Evolutionary conservation across 148 eudicot genomes (phyloP).

Genomic region (Rhododendron mucronatum): DNA sequence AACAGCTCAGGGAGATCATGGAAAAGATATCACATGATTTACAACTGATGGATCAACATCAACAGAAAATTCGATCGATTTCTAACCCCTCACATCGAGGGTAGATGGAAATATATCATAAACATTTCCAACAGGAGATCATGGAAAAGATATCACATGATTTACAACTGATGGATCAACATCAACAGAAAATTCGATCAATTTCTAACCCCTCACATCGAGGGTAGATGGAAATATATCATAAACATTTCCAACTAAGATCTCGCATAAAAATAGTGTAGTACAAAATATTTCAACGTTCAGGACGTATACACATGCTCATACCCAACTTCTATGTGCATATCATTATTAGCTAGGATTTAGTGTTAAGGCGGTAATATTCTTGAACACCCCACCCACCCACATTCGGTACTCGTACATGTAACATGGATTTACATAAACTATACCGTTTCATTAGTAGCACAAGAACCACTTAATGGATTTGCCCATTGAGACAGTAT

Average conservation of each 20-base stretch:
- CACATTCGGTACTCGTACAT: background rate
- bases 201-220: background rate
- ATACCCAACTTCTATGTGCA: background rate
- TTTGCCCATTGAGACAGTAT: background rate
- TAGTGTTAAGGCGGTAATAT: background rate
- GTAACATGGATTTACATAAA: background rate
- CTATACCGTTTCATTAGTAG: background rate
- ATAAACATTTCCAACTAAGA: background rate
- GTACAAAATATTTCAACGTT: background rate
- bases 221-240: background rate
- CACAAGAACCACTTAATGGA: background rate
- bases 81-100: background rate
- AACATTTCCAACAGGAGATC: background rate
- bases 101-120: background rate
- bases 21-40: background rate
- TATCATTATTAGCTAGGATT: background rate
- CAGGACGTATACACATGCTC: background rate
- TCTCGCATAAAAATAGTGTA: background rate
- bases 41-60: background rate
- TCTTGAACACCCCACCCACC: background rate
- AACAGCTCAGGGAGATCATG: background rate
- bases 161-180: background rate
- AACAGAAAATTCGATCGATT: background rate
- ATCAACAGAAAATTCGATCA: background rate
- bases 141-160: background rate